These are phyloP conservation scores for Russula lepida DNA, from an alignment of 768 basidiomycete genomes.

Conservation along the genomic window DNA sequence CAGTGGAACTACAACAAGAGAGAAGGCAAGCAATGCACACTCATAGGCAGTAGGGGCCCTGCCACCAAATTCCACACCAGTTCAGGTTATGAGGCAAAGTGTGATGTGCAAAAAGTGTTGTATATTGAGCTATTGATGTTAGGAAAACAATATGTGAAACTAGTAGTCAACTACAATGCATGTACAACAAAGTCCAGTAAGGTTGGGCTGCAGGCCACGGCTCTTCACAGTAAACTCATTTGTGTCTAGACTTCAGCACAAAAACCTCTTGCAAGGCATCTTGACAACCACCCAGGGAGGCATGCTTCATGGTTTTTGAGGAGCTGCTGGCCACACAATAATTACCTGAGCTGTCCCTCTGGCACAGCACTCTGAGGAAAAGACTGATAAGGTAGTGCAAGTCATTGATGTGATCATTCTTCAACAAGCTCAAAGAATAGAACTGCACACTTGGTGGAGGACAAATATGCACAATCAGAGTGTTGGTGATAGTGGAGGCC, in stretches of 20 bases:
- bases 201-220: constrained; percentile 56
- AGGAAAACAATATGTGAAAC: no score
- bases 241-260: constrained; percentile 48
- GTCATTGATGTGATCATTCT: no score
- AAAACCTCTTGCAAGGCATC: constrained; percentile 28
- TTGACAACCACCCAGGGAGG: constrained; percentile 20
- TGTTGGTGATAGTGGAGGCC: constrained; percentile 38
- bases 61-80: no score
- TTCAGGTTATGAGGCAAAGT: no score
- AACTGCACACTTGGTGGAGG: constrained; percentile 46
- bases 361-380: constrained; percentile 58
- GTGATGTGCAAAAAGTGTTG: no score
- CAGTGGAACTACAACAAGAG: no score
- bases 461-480: constrained; percentile 51
- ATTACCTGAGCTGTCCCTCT: constrained; percentile 58
- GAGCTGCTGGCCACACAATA: constrained; percentile 56
- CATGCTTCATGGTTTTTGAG: constrained; percentile 14
- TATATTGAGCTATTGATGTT: no score
- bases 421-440: constrained; percentile 47
- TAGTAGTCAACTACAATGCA: no score
- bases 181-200: no score
- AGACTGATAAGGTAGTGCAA: constrained; percentile 65
- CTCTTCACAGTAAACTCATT: constrained; percentile 48
- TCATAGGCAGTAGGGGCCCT: no score
- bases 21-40: no score